Base-by-base conservation (phyloP, 2,329 filamentous ascomycete species). In the Fusarium haematococcum region DNA sequence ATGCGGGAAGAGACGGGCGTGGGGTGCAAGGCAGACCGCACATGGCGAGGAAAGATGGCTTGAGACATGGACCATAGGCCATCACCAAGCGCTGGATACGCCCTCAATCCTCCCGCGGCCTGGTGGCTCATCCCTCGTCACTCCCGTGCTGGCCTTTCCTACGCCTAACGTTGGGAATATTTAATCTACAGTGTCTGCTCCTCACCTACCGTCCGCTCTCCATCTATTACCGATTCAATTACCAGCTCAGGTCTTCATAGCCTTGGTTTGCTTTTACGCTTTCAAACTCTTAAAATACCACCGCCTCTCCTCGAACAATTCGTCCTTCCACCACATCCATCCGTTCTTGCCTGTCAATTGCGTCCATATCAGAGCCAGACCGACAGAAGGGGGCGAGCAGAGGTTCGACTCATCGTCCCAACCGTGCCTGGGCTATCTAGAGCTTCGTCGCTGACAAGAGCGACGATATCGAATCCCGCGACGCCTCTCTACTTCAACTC, bases 111-210 rank as follows among this genome's bases (percentile, higher is more conserved):
- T 33, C 18, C 27, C 45, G 60, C 52, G 27, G 64, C 62, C 71
- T 32, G 6, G 32, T 50, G 7, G 20, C 25, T 65, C 67, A 41
- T 41, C 20, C 63, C 63, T 50, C 68, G 48, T 74, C 71, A 70
- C 75, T 74, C 67, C 67, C 68, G 43, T 60, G 64, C 64, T 69
- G 60, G 56, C 27, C 61, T 59, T 41, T 54, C 61, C 58, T 59
- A 67, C 71, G 39, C 39, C 39, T 8, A 41, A 18, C 8, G 18
- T 41, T 41, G 18, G 18, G 39, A 20, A 80, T 79, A 80, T 79
- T 79, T 80, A 80, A 80, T n/a, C n/a, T n/a, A 76, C 69, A 79
- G 78, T 67, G 78, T 77, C 77, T 68, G 77, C 77, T 71, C 78
- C 76, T 75, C 70, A 69, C 68, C 63, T 50, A 18, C 69, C 60